Conservation (phyloP, 179 eudicot species). For the Beta lomatogona region DNA sequence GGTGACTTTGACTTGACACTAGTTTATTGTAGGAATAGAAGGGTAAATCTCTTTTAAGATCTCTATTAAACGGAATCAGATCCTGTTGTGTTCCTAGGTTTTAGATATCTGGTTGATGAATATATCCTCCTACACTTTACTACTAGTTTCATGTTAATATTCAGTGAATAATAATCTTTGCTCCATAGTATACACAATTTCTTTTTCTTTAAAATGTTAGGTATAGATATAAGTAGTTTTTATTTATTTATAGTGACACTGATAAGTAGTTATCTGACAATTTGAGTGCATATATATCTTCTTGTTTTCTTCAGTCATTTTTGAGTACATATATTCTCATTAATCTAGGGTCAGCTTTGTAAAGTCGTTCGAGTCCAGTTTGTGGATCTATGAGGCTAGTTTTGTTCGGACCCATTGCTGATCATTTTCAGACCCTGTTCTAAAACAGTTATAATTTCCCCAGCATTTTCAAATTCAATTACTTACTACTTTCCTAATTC, state of each 20-base stretch:
- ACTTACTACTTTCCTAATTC: too few species aligned
- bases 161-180: background rate
- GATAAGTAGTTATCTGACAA: background rate
- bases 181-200: background rate
- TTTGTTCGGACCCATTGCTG: too few species aligned
- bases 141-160: background rate
- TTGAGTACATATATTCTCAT: background rate
- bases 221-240: background rate
- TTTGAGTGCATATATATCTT: background rate
- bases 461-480: too few species aligned
- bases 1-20: background rate
- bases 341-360: too few species aligned
- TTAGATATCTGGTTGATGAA: background rate
- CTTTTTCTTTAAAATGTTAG: background rate
- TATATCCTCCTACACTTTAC: background rate
- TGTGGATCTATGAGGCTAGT: too few species aligned
- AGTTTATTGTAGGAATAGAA: background rate
- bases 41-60: too few species aligned
- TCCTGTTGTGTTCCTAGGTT: background rate
- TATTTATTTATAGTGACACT: too few species aligned
- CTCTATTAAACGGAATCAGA: background rate
- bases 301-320: background rate
- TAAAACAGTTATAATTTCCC: too few species aligned
- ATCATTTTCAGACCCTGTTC: too few species aligned
- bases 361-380: too few species aligned